Evolutionary conservation across 768 basidiomycete genomes (phyloP), one percentile per base, ranked within the genome.

Genomic region (Coprinellus aureogranulatus): DNA sequence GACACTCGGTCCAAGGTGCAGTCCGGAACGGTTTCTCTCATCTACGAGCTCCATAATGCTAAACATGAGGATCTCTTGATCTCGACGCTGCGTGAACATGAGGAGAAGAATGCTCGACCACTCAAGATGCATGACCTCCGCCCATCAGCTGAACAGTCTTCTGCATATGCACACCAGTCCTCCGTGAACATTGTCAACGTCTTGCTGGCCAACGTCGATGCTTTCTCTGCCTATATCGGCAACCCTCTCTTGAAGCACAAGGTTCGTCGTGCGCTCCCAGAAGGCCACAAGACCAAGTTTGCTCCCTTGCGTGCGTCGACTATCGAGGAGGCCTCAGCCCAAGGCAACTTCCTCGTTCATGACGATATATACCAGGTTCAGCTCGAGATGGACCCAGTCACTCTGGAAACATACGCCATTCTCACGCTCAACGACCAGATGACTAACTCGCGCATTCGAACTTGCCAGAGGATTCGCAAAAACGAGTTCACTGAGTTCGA

Each of bases 261-360:
- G 0, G 23, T 59, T 18, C 62, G 65, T 16, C 63, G 62, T 12
- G 42, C 41, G 1, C 54, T 69, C 11, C 66, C 68, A 0, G 45
- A 41, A n/a, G 61, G 64, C 0, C 53, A 69, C 14, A 67, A 60
- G 23, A 73, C 71, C 0, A 46, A 66, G 25, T 65, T 62, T 22
- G 64, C 58, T 56, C 65, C 65, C 4, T 54, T 71, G 2, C 61
- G 62, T 0, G 62, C 59, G 0, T 59, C 61, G 1, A 73, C 68
- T 0, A 72, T 71, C n/a, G 67, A 74, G 42, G 72, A 75, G 53
- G 67, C 68, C 10, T 64, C 63, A 4, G 49, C 70, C 2, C 25
- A 60, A 4, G 71, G 72, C 6, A 74, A 72, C 28, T 30, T 72
- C n/a, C 53, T 57, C 0, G 58, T 68, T n/a, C 67, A 68, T 40